Evolutionary conservation across 495 filamentous ascomycete genomes (phyloP).

Genomic region (Aspergillus affinis): DNA sequence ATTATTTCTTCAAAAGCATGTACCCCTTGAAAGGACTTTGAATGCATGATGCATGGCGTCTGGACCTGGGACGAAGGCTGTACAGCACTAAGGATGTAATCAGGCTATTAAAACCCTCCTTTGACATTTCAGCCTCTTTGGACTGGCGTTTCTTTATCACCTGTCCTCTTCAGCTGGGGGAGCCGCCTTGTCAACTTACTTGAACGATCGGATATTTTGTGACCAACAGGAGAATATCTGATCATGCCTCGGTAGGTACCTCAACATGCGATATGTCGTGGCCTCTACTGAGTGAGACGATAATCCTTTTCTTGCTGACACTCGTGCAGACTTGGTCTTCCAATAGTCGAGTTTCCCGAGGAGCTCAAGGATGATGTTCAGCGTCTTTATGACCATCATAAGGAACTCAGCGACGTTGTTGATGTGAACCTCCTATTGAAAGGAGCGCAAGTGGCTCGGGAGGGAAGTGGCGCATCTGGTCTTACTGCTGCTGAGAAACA

Average conservation of each 20-base stretch:
- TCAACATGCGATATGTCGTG: too few relatives aligned
- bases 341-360: slow-evolving; percentile 7
- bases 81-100: too few relatives aligned
- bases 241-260: background rate
- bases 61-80: background rate
- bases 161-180: background rate
- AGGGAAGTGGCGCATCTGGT: background rate
- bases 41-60: background rate
- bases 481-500: slow-evolving; percentile 7
- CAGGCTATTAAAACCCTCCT: background rate
- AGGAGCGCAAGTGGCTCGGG: slow-evolving; percentile 18
- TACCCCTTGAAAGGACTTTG: background rate
- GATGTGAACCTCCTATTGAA: slow-evolving; percentile 13
- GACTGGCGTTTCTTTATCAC: background rate
- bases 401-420: slow-evolving; percentile 10
- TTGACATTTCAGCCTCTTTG: background rate
- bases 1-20: background rate
- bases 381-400: slow-evolving; percentile 5
- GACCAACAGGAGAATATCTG: background rate
- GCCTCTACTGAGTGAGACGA: background rate
- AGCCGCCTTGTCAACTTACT: background rate
- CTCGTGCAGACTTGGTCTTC: slow-evolving; percentile 6
- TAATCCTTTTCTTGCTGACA: background rate
- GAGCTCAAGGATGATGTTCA: slow-evolving; percentile 17
- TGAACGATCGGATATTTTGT: background rate